Evolutionary conservation across 129 eudicot genomes (phyloP), one percentile per base, ranked within the genome.

Genomic region (Flaveria brownii): DNA sequence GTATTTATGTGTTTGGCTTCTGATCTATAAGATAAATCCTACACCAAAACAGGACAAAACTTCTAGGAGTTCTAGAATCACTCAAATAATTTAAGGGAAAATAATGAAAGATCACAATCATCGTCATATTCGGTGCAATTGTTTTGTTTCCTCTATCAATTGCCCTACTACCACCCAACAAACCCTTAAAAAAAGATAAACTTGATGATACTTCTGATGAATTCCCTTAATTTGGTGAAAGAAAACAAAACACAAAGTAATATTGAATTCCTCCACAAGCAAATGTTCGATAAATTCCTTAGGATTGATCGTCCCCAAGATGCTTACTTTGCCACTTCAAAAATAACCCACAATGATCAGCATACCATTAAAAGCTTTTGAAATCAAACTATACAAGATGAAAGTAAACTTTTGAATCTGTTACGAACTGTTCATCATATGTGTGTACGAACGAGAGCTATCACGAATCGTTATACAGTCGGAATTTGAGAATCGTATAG

Each of bases 151-250:
- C 10, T 47, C 41, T 76, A 77, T 15, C 28, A 54, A 23, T n/a
- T 11, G 11, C 74, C 81, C 43, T 16, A 71, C 42, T 18, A 46
- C 60, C 42, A 46, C 49, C 45, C 20, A 72, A 25, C 30, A 77
- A 68, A 77, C 68, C 36, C 50, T 23, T n/a, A 68, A 43, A 12
- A 77, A 22, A 39, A 9, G 6, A 45, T 60, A 60, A 51, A 10
- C 62, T 51, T 52, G 76, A 52, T 71, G 63, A 50, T 36, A 8
- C 0, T 25, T 60, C 10, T 46, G 42, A 74, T 42, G 55, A 7
- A 30, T 54, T 36, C 41, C 41, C 41, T 36, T 36, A 36, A 36
- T 36, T 36, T 36, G 41, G 41, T 36, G 41, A 36, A 36, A 36
- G 41, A 36, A 36, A 36, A 36, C 41, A 36, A 36, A 36, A 36